Percentiles rank a stretch among this genome's conserved stretches.
Evolutionary conservation across 2,329 filamentous ascomycete species (phyloP).

Genomic region (Bipolaris sorokiniana): DNA sequence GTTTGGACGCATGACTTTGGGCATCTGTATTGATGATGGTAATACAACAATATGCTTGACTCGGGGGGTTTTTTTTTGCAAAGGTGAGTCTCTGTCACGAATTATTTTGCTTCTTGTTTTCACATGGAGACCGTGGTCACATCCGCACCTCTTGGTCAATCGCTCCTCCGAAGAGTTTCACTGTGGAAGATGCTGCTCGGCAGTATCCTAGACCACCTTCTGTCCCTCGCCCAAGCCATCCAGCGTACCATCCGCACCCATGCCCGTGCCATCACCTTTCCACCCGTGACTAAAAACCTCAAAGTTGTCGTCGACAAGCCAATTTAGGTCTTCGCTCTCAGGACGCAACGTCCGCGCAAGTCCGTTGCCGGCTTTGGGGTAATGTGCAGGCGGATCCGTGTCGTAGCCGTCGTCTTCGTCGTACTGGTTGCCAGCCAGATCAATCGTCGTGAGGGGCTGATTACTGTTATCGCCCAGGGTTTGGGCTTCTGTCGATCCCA

Average conservation of each 20-base stretch:
- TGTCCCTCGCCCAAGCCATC: constrained; percentile 24
- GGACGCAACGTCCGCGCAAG: constrained; percentile 60
- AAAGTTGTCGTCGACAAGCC: constrained; percentile 66
- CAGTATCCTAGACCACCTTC: constrained; percentile 20
- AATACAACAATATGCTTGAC: too few relatives aligned
- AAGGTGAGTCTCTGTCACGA: too few relatives aligned
- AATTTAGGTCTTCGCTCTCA: constrained; percentile 65
- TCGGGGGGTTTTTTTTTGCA: too few relatives aligned
- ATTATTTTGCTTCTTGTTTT: too few relatives aligned
- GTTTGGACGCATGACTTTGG: neutral
- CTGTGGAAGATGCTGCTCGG: neutral
- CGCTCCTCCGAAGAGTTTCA: neutral
- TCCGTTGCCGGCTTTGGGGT: constrained; percentile 68
- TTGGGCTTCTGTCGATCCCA: constrained; percentile 44
- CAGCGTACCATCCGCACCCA: constrained; percentile 38
- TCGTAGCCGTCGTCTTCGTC: constrained; percentile 61
- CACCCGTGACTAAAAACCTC: constrained; percentile 62
- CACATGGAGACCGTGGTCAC: too few relatives aligned
- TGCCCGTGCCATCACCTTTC: constrained; percentile 43
- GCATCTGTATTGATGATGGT: too few relatives aligned
- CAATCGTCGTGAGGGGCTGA: constrained; percentile 26
- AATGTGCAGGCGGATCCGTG: constrained; percentile 61
- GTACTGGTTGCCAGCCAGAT: constrained; percentile 33
- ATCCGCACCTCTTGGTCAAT: neutral
- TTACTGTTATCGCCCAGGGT: constrained; percentile 35